Base-by-base conservation (phyloP, 202 grass and related monocot species). In the Carex arenaria region DNA sequence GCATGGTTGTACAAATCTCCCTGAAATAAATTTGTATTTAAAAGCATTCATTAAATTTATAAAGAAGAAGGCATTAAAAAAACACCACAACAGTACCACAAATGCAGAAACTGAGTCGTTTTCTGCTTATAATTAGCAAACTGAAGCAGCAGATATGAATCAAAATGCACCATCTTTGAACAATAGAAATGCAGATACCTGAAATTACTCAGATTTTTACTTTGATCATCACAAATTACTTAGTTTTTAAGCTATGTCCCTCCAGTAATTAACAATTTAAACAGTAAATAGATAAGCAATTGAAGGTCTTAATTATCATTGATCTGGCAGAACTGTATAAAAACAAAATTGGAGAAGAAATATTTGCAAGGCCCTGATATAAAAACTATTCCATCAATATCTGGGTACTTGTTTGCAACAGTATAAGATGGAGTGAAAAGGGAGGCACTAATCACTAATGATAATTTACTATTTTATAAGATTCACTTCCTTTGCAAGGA, bases 1-100 rank as follows among this genome's bases (percentile, higher is more conserved):
- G 70, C 86, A 31, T 84, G 81, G 59, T 87, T 80, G 64, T 87
- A 68, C 60, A 87, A 53, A 87, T 87, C 86, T 53, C 86, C 86
- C 86, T 87, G 53, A 45, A 40, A 78, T 20, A 15, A 17, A 64
- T 64, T 15, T 64, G 32, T 10, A 78, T 34, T 64, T 53, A 53
- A 82, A 52, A 69, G 4, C 53, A 55, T 53, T 55, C 66, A 17
- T 45, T 45, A n/a, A 15, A 66, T 56, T 13, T 38, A 28, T 59
- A 60, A 67, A 55, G 72, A 38, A 23, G 26, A 55, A 79, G 54
- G n/a, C 12, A 79, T 63, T 55, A 22, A 55, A 34, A 51, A 82
- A 19, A 61, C 18, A 80, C 53, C 30, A 38, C 19, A 28, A 34
- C 49, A 55, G 20, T 30, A 73, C 30, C 19, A 22, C 66, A 69